Percentiles rank a stretch among this genome's conserved stretches.
Evolutionary conservation across 495 filamentous ascomycete species (phyloP).

Genomic region (Annulohypoxylon bovei): DNA sequence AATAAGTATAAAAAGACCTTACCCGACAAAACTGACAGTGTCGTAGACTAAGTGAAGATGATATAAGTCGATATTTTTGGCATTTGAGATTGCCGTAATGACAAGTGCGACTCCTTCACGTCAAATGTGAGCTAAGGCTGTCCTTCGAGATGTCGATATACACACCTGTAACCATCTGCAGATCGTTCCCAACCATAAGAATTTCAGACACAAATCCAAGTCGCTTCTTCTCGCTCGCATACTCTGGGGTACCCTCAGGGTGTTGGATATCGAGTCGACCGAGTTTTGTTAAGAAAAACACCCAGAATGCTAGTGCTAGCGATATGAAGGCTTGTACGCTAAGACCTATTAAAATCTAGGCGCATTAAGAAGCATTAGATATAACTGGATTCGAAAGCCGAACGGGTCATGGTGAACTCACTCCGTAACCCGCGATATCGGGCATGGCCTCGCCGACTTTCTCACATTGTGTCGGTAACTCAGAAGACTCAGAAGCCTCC

Average conservation of each 20-base stretch:
- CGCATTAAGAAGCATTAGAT: conserved; percentile 4
- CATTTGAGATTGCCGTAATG: conserved; percentile 42
- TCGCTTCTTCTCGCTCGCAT: conserved; percentile 46
- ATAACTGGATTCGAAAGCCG: background rate
- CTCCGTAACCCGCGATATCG: conserved; percentile 50
- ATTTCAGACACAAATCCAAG: conserved; percentile 50
- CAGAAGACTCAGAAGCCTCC: conserved; percentile 27
- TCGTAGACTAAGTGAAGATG: conserved; percentile 52
- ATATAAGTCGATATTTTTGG: conserved; percentile 45
- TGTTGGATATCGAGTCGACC: conserved; percentile 47
- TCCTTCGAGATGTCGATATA: background rate
- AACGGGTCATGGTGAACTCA: conserved; percentile 32
- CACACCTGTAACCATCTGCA: conserved; percentile 46
- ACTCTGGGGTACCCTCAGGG: conserved; percentile 43
- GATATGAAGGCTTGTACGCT: conserved; percentile 47
- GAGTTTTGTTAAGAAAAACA: conserved; percentile 56
- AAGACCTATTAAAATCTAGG: conserved; percentile 49
- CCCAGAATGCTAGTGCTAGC: conserved; percentile 49
- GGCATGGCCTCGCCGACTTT: conserved; percentile 51
- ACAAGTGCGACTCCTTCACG: conserved; percentile 40
- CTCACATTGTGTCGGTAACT: conserved; percentile 42
- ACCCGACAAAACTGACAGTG: conserved; percentile 52
- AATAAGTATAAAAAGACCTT: background rate
- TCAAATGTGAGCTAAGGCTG: conserved; percentile 2
- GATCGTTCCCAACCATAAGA: conserved; percentile 51